These are phyloP conservation scores for Arthrinium puccinioides DNA, from an alignment of 2,329 filamentous ascomycete genomes.

Conservation along the genomic window DNA sequence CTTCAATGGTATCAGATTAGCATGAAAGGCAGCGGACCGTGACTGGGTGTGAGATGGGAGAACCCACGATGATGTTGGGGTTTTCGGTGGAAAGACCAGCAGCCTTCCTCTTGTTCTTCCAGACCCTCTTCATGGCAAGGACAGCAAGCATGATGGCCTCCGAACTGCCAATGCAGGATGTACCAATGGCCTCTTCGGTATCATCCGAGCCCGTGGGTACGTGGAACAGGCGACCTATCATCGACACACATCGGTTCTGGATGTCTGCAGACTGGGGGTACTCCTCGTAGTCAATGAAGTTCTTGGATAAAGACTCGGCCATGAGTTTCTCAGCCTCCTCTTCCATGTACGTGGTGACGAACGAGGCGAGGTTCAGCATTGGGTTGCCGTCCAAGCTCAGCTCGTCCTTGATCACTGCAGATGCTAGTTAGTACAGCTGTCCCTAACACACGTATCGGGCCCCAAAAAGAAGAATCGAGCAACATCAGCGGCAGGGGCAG, in stretches of 20 bases:
- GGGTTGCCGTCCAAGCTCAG: constrained; percentile 86
- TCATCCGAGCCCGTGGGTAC: constrained; percentile 51
- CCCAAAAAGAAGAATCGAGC: no score
- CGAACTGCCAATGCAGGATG: constrained; percentile 81
- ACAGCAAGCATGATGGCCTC: constrained; percentile 81
- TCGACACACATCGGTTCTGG: constrained; percentile 86
- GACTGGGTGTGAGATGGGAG: no score
- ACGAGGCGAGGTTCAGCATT: constrained; percentile 81
- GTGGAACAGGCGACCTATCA: constrained; percentile 87
- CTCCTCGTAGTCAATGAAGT: constrained; percentile 89
- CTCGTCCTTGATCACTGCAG: constrained; percentile 97
- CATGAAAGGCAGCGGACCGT: no score
- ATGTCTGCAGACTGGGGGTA: constrained; percentile 77
- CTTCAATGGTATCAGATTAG: not conserved
- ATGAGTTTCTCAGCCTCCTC: constrained; percentile 95
- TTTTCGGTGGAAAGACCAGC: constrained; percentile 72
- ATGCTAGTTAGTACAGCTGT: no score
- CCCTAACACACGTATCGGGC: no score
- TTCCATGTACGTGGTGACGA: constrained; percentile 97
- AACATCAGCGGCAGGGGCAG: no score
- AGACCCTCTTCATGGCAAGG: constrained; percentile 90
- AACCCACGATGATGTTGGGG: constrained; percentile 66
- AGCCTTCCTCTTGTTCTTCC: constrained; percentile 79
- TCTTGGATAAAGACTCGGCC: constrained; percentile 85
- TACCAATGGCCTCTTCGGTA: constrained; percentile 66